These are phyloP conservation scores for Venturia aucupariae DNA, from an alignment of 2,329 filamentous ascomycete species.

Conservation along the genomic window DNA sequence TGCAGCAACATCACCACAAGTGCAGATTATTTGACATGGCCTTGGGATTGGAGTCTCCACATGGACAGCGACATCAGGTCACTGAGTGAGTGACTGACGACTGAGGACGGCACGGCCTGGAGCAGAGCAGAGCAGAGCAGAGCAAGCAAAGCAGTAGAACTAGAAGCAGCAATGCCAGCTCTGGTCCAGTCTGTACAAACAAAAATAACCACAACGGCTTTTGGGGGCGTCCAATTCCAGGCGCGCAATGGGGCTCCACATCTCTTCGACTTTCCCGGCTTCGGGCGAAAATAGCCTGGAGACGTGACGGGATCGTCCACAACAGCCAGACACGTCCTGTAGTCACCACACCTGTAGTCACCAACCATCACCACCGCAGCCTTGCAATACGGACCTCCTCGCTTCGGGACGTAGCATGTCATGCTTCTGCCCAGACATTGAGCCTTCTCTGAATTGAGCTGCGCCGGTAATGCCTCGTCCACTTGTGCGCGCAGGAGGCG, in stretches of 20 bases:
- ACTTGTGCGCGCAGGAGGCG: slow-evolving; percentile 3
- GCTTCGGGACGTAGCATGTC: background rate
- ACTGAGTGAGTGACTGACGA: background rate
- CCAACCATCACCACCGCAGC: background rate
- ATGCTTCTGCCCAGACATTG: background rate
- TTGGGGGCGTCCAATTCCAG: background rate
- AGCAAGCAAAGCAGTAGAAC: too few relatives aligned
- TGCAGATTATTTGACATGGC: too few relatives aligned
- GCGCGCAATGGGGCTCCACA: background rate
- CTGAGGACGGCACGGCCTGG: background rate
- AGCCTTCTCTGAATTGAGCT: background rate
- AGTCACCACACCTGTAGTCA: background rate
- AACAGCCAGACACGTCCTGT: background rate
- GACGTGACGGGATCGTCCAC: background rate
- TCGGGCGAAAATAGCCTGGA: slow-evolving; percentile 1
- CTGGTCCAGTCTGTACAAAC: background rate
- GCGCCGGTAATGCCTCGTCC: background rate
- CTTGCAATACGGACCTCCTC: slow-evolving; percentile 1
- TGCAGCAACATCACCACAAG: too few relatives aligned
- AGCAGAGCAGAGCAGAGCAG: too few relatives aligned
- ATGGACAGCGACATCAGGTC: too few relatives aligned
- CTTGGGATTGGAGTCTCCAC: too few relatives aligned
- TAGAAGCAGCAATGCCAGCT: too few relatives aligned
- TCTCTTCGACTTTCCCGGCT: background rate
- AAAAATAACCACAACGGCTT: slow-evolving; percentile 8